Evolutionary conservation across 2,329 filamentous ascomycete genomes (phyloP).

Genomic region (Penicillium sp.): DNA sequence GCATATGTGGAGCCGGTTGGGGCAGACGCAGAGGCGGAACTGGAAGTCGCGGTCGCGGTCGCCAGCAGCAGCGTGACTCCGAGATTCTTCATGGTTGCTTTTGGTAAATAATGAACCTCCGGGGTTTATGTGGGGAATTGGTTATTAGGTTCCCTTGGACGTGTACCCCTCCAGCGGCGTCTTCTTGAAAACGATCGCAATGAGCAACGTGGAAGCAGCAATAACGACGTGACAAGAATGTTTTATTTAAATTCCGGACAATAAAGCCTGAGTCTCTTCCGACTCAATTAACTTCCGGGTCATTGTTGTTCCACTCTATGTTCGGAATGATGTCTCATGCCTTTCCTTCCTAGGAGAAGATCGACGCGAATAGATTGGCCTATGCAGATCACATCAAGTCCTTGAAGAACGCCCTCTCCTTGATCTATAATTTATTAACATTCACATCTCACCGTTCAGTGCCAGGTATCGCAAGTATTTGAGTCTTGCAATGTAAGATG

Average conservation of each 20-base stretch:
- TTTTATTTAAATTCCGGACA: background rate
- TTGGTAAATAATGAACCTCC: background rate
- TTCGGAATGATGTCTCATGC: background rate
- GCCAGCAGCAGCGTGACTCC: background rate
- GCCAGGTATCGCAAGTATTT: too few species aligned
- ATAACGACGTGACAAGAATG: background rate
- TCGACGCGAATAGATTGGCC: background rate
- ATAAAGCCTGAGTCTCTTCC: background rate
- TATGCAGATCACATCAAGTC: background rate
- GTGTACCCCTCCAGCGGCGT: background rate
- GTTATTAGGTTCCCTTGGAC: background rate
- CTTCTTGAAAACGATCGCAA: background rate
- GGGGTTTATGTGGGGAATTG: background rate
- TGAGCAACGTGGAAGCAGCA: background rate
- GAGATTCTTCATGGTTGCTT: background rate
- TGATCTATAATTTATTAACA: too few species aligned
- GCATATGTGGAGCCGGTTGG: slow-evolving; percentile 27
- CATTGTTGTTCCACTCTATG: background rate
- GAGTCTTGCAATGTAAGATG: too few species aligned
- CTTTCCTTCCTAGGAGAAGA: background rate
- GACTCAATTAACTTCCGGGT: background rate
- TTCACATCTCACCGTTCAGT: too few species aligned
- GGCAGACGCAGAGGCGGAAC: background rate
- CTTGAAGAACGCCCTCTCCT: too few species aligned
- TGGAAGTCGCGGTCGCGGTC: background rate